Evolutionary conservation across 352 stramenopile species (phyloP).

Genomic region (Globisporangium abappressorium): DNA sequence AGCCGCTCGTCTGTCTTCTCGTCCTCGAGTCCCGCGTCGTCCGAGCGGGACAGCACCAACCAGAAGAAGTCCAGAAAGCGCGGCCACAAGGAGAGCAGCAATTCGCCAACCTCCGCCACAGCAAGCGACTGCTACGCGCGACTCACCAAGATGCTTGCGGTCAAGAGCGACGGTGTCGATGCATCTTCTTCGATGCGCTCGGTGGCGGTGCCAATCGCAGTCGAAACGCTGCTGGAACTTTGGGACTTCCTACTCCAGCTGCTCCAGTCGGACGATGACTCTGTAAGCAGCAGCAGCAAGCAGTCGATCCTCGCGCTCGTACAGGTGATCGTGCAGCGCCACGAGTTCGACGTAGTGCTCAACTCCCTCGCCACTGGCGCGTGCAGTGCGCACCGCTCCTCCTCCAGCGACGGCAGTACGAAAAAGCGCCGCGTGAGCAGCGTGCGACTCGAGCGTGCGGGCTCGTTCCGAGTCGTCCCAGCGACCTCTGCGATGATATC

Average conservation of each 20-base stretch:
- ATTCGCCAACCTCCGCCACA: conserved; percentile 19
- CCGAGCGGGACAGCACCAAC: conserved; percentile 16
- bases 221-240: conserved; percentile 43
- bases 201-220: conserved; percentile 13
- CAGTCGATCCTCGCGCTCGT: conserved; percentile 35
- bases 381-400: conserved; percentile 36
- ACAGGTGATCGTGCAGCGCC: conserved; percentile 38
- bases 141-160: conserved; percentile 29
- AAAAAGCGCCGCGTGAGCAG: conserved; percentile 18
- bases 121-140: conserved; percentile 7
- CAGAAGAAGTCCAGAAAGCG: not conserved
- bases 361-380: conserved; percentile 45
- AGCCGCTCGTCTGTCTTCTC: conserved; percentile 5
- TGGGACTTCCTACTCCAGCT: conserved; percentile 58
- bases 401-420: conserved; percentile 17
- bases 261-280: conserved; percentile 22
- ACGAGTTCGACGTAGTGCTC: conserved; percentile 58
- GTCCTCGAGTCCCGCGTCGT: conserved; percentile 5
- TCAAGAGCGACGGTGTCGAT: not conserved
- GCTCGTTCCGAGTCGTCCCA: conserved; percentile 16
- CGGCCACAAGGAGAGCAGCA: conserved; percentile 13
- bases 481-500: conserved; percentile 3
- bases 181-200: conserved; percentile 19
- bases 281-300: conserved; percentile 14
- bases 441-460: conserved; percentile 15